These are phyloP conservation scores for Talaromyces ruber DNA, from an alignment of 495 filamentous ascomycete species.

Conservation along the genomic window DNA sequence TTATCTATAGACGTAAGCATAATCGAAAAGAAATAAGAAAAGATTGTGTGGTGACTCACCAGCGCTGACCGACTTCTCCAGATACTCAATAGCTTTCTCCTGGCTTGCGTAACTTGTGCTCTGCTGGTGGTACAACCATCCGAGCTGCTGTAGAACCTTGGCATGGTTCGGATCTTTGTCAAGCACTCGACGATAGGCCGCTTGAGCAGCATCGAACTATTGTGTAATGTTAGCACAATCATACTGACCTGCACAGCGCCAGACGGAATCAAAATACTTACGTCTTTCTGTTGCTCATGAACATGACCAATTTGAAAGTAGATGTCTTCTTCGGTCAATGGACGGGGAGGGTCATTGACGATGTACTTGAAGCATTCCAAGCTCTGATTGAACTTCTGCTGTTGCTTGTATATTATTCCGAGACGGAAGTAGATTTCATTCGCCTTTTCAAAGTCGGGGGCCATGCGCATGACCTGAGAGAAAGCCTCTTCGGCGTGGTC, in stretches of 20 bases:
- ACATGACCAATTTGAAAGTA: constrained; percentile 99
- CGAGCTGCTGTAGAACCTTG: constrained; percentile 96
- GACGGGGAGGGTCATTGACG: constrained; percentile 82
- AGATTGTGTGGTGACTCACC: constrained; percentile 46
- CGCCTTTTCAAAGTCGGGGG: constrained; percentile 95
- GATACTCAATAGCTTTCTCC: constrained; percentile 91
- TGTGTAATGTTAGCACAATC: constrained; percentile 11
- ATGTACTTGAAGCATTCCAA: constrained; percentile 99
- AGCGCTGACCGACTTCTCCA: constrained; percentile 93
- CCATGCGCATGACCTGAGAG: constrained; percentile 98
- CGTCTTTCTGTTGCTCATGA: constrained; percentile 97
- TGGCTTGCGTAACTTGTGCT: constrained; percentile 82
- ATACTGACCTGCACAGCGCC: neutral
- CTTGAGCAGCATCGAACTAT: constrained; percentile 87
- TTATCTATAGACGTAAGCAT: constrained; percentile 52
- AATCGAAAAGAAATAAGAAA: neutral
- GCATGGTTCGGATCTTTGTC: constrained; percentile 94
- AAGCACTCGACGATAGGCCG: constrained; percentile 85
- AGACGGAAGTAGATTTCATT: constrained; percentile 99
- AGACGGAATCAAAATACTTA: constrained; percentile 38
- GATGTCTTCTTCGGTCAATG: constrained; percentile 95
- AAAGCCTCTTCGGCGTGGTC: constrained; percentile 98
- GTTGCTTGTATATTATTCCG: constrained; percentile 98
- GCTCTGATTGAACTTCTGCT: constrained; percentile 87
- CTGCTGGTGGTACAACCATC: constrained; percentile 96